Evolutionary conservation across 2,329 filamentous ascomycete genomes (phyloP).

Genomic region (Colletotrichum liriopes): DNA sequence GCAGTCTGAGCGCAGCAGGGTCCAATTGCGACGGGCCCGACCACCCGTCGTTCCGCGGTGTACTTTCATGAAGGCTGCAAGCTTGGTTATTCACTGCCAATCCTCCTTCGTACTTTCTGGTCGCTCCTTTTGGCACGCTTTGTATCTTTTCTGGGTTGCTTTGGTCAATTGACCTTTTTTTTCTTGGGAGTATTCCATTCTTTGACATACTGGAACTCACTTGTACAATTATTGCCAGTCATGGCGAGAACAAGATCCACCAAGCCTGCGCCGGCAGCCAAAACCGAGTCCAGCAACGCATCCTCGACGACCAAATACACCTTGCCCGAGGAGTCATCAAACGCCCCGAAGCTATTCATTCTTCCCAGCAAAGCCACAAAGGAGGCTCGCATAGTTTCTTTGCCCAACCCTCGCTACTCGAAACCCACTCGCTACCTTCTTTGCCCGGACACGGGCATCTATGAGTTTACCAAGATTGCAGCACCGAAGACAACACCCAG

Average conservation of each 20-base stretch:
- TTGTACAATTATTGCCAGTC: not conserved
- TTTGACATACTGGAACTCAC: not conserved
- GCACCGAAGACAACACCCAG: conserved; percentile 68
- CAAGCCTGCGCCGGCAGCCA: conserved; percentile 54
- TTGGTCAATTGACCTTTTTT: not conserved
- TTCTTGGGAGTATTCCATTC: not conserved
- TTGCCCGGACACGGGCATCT: conserved; percentile 74
- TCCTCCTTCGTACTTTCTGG: not conserved
- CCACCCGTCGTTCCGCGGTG: not conserved
- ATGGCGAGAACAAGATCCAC: conserved; percentile 69
- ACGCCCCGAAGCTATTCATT: conserved; percentile 72
- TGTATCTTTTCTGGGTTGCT: no score
- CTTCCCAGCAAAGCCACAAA: conserved; percentile 69
- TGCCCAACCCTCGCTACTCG: conserved; percentile 72
- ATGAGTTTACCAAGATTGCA: conserved; percentile 75
- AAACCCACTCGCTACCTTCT: conserved; percentile 73
- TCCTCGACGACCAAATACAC: conserved; percentile 55
- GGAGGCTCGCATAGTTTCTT: conserved; percentile 71
- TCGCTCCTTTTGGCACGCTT: not conserved
- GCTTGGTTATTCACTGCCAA: not conserved
- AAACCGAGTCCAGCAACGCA: conserved; percentile 47
- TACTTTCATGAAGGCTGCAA: conserved; percentile 3
- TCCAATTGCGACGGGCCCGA: conserved; percentile 1
- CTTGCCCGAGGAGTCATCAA: conserved; percentile 57
- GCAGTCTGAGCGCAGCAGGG: conserved; percentile 5